Base-by-base conservation (phyloP, 768 basidiomycete species). In the Kwoniella europaea region DNA sequence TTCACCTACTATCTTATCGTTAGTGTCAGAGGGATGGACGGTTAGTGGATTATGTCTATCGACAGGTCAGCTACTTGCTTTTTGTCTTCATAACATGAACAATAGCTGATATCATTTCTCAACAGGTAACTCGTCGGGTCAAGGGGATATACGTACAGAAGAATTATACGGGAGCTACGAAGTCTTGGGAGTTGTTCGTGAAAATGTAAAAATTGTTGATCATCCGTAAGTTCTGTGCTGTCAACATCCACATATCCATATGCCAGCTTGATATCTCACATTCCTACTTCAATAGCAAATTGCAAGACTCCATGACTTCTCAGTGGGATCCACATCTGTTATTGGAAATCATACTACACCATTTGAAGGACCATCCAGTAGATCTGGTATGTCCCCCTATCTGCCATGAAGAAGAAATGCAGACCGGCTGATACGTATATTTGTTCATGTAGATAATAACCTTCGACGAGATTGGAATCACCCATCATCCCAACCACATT, bases 401-500 rank as follows among this genome's bases (percentile, higher is more conserved):
- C 57, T 16, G 13, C 57, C 15, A 15, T 59, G 3, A 13, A 15
- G 46, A 18, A 50, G 46, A 50, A 15, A 50, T 4, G 10, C 9
- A 16, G 50, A 52, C 20, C 1, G 13, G 16, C 50, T 16, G 20
- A 15, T 16, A 52, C 1, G 20, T 20, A 20, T 5, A 24, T 24
- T 18, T 1, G 1, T 56, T n/a, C 3, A 10, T 50, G 46, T 75
- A 95, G 93, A 89, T 96, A 58, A 85, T 97, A 59, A 95, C 93
- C 0, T 97, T 96, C 79, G 94, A 97, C 82, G 68, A 84, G 0
- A 74, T 76, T 2, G 94, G 94, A 2, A 85, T 96, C 15, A 92
- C 94, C n/a, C 86, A 85, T 3, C 94, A 96, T 78, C 92, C 92
- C 2, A 97, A 97, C 80, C 94, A 97, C 83, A 86, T 85, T 72